Conservation (phyloP, 2,329 filamentous ascomycete genomes). For the Cladophialophora yegresii region DNA sequence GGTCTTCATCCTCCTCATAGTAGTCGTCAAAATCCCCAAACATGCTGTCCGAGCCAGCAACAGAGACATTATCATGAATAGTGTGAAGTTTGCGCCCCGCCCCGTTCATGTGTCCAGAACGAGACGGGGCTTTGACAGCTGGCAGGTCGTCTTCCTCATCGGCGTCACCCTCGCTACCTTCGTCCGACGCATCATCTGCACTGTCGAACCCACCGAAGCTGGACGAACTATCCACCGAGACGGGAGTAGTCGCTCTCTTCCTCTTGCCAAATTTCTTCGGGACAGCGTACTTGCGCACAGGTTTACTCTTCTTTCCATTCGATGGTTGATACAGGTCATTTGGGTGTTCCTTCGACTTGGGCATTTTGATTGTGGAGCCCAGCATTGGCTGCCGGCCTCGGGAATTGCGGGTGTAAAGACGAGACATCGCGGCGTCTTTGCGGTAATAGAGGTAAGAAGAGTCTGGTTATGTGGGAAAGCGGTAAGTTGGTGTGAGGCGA, state of each 20-base stretch:
- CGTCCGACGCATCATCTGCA: constrained; percentile 36
- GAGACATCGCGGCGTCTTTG: constrained; percentile 24
- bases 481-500: constrained; percentile 20
- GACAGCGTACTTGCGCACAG: constrained; percentile 10
- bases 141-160: constrained; percentile 50
- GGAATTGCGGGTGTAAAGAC: constrained; percentile 28
- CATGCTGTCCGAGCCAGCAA: constrained; percentile 31
- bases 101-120: constrained; percentile 45
- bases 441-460: not conserved
- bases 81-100: constrained; percentile 43
- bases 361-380: constrained; percentile 21
- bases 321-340: constrained; percentile 26
- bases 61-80: constrained; percentile 20
- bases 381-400: constrained; percentile 33
- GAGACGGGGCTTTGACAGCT: constrained; percentile 48
- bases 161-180: constrained; percentile 42
- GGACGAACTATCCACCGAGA: constrained; percentile 23
- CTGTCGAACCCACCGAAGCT: constrained; percentile 24
- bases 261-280: constrained; percentile 24
- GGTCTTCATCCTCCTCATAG: constrained; percentile 30
- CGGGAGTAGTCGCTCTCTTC: constrained; percentile 24
- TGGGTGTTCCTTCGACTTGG: constrained; percentile 25
- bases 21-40: constrained; percentile 28
- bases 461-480: not conserved
- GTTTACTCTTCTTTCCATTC: constrained; percentile 22